These are phyloP conservation scores for Aspergillus pseudonomiae DNA, from an alignment of 2,329 filamentous ascomycete genomes.

Conservation along the genomic window DNA sequence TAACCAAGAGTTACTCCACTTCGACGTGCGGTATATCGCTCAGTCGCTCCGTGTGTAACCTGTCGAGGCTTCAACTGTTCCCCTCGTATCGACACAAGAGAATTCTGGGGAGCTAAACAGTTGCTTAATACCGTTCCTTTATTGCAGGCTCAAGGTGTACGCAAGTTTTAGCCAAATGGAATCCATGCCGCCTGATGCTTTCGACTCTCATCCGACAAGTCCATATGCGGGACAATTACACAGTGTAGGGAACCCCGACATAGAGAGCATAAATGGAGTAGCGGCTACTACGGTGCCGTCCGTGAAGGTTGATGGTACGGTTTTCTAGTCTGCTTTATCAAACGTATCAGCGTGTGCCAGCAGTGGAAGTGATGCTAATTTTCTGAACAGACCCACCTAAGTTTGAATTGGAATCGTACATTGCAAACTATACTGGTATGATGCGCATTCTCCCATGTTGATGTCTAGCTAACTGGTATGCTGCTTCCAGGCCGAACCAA, in stretches of 20 bases:
- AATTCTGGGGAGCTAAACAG: neutral
- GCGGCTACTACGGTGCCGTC: constrained; percentile 11
- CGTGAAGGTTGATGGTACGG: constrained; percentile 37
- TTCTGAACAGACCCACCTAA: constrained; percentile 69
- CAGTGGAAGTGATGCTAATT: constrained; percentile 13
- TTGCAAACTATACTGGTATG: constrained; percentile 82
- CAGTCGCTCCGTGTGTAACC: neutral
- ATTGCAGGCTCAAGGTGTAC: neutral
- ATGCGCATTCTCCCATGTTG: neutral
- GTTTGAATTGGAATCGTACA: constrained; percentile 88
- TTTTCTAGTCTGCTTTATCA: constrained; percentile 6
- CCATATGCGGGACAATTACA: constrained; percentile 14
- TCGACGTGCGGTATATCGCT: constrained; percentile 2
- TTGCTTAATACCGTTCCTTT: neutral
- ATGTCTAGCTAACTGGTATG: constrained; percentile 8
- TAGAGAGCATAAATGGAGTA: constrained; percentile 13
- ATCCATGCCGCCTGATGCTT: constrained; percentile 29
- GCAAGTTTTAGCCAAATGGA: constrained; percentile 26
- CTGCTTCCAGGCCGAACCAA: constrained; percentile 69
- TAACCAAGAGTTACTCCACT: neutral
- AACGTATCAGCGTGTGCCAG: neutral
- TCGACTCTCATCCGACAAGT: constrained; percentile 23
- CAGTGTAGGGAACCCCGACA: constrained; percentile 6
- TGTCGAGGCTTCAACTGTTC: neutral
- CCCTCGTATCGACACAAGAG: neutral